phyloP scores from a whole-genome alignment of 805 yeast species.

The Starmerella potacharoeniae region DNA sequence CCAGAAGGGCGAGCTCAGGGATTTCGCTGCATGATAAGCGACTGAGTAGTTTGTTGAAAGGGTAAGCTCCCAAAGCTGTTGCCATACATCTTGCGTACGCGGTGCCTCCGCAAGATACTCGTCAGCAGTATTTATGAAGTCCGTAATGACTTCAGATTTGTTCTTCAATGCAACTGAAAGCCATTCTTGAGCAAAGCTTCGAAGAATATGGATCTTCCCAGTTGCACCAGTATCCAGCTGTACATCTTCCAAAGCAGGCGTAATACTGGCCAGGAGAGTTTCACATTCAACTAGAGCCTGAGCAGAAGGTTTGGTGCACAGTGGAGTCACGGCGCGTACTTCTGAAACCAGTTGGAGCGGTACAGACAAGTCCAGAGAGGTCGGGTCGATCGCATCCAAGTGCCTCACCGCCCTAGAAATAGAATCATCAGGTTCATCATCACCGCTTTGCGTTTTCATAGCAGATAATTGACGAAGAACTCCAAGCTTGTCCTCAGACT shows the following conservation, averaged over 20 bases:
- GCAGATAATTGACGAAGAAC: not conserved
- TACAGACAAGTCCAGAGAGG: conserved; percentile 1
- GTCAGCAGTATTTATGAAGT: not conserved
- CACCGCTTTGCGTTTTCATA: not conserved
- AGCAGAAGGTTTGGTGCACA: not conserved
- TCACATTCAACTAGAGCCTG: not conserved
- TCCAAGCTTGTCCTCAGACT: conserved; percentile 8
- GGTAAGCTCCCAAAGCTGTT: conserved; percentile 6
- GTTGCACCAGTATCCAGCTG: not conserved
- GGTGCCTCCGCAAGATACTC: not conserved
- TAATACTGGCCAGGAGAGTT: not conserved
- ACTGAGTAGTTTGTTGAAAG: not conserved
- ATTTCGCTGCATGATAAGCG: conserved; percentile 18
- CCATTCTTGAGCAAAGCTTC: conserved; percentile 5
- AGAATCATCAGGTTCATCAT: not conserved
- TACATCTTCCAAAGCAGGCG: not conserved
- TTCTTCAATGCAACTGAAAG: not conserved
- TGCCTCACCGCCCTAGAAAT: not conserved
- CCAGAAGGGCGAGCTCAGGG: not conserved
- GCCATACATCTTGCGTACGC: not conserved
- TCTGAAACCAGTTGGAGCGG: conserved; percentile 1
- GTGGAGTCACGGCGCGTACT: conserved; percentile 6
- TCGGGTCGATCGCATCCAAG: not conserved
- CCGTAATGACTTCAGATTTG: not conserved
- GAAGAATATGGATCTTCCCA: not conserved